Base-by-base conservation (phyloP, 768 basidiomycete genomes). In the Mycena floridula region DNA sequence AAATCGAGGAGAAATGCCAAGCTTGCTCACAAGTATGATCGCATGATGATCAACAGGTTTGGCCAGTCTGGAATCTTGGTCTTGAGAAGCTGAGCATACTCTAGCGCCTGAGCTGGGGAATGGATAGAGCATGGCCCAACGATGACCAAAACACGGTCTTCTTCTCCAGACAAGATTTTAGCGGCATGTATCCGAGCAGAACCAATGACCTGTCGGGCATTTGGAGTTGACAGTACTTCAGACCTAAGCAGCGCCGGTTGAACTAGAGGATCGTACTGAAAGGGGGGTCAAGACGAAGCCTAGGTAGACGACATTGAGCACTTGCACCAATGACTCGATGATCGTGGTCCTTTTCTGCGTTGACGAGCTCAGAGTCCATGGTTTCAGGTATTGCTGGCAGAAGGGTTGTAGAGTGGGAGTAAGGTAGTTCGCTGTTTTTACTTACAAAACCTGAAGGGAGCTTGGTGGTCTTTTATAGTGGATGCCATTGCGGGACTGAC, bases 81-180 rank as follows among this genome's bases (percentile, higher is more conserved):
- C 59, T 76, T 86, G 59, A 89, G 76, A 37, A 81, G 71, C n/a
- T 67, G 67, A 11, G 89, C 89, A 57, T 92, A 92, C 53, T 84
- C 81, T 39, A 90, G 64, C 2, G 93, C 94, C 61, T 93, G 89
- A 42, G 82, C 81, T 3, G 89, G 66, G 7, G 83, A 87, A 60
- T 98, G 95, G 50, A 98, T 96, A 0, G 89, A 92, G 70, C 95
- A 98, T 21, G 95, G 95, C 3, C 95, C 95, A 52, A 97, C 85
- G 56, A 98, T 74, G 57, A 97, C 92, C 35, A 98, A 72, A 2
- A 98, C 51, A 37, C 92, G 81, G 50, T 89, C 85, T 53, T 94
- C 93, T 28, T 81, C 77, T 20, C 93, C 92, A 0, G 87, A 79
- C 25, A 93, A 71, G 53, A 95, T 81, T 46, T 79, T 72, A 0